Evolutionary conservation across 225 moss, liverwort and hornwort species (phyloP).

Genomic region (Pleurozium schreberi): DNA sequence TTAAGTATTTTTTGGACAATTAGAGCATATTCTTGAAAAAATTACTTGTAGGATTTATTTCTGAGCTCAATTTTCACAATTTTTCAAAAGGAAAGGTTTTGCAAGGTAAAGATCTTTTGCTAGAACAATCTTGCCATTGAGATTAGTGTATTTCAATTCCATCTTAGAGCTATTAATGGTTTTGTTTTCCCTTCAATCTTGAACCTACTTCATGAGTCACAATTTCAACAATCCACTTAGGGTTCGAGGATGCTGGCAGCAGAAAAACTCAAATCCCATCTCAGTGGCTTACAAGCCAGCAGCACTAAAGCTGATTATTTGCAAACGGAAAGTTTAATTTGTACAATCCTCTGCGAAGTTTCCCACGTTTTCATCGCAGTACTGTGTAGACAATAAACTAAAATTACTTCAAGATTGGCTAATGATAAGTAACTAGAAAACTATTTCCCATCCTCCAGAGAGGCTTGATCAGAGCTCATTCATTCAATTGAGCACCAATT

Average conservation of each 20-base stretch:
- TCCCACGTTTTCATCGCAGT: background rate
- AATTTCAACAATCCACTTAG: no score
- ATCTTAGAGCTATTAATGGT: no score
- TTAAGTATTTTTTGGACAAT: no score
- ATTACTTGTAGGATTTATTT: no score
- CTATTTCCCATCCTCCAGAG: background rate
- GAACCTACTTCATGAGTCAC: no score
- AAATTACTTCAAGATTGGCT: background rate
- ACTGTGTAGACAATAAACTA: background rate
- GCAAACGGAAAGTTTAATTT: background rate
- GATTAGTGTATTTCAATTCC: no score
- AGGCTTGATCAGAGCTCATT: background rate
- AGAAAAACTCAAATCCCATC: constrained; percentile 11
- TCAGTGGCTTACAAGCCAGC: background rate
- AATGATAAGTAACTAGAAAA: background rate
- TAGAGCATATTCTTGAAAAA: no score
- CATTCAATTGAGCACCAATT: background rate
- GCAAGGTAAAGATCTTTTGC: no score
- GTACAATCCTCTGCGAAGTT: background rate
- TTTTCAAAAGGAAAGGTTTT: no score
- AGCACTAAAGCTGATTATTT: background rate
- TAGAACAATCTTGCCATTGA: no score
- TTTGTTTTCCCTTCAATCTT: no score
- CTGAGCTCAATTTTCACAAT: no score
- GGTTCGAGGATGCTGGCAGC: background rate